Percentiles rank a stretch among this genome's conserved stretches.
phyloP scores from a whole-genome alignment of 2,329 filamentous ascomycete genomes.

The Coniella vitis region DNA sequence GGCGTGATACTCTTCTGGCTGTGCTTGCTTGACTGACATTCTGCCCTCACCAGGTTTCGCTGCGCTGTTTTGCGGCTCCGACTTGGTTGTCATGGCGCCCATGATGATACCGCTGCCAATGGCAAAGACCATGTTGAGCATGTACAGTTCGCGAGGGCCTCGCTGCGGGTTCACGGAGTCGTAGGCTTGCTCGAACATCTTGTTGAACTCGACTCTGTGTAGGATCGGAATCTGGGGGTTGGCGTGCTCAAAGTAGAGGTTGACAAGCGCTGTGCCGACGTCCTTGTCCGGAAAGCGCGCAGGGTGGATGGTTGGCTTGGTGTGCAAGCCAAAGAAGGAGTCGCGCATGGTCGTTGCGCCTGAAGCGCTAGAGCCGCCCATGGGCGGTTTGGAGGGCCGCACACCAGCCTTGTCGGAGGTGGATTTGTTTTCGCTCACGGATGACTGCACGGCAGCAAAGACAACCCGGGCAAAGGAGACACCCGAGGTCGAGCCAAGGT shows the following conservation, averaged over 20 bases:
- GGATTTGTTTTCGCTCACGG: slow-evolving; percentile 57
- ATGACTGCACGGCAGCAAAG: slow-evolving; percentile 82
- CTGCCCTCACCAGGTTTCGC: slow-evolving; percentile 21
- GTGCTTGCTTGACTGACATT: slow-evolving; percentile 44
- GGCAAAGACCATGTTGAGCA: slow-evolving; percentile 94
- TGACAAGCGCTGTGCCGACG: slow-evolving; percentile 64
- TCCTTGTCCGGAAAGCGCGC: slow-evolving; percentile 76
- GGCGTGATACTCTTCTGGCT: slow-evolving; percentile 94
- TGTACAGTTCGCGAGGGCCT: slow-evolving; percentile 77
- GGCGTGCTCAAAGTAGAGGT: slow-evolving; percentile 89
- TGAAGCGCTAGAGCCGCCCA: slow-evolving; percentile 39
- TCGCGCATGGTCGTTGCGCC: slow-evolving; percentile 79
- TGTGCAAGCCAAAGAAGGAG: slow-evolving; percentile 94
- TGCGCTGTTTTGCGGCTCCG: slow-evolving; percentile 12
- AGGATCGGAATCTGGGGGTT: slow-evolving; percentile 94
- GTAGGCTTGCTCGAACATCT: slow-evolving; percentile 79
- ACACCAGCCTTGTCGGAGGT: slow-evolving; percentile 58
- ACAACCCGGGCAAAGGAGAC: slow-evolving; percentile 94
- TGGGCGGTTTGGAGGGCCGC: slow-evolving; percentile 48
- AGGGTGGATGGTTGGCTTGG: slow-evolving; percentile 77
- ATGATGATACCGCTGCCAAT: slow-evolving; percentile 93
- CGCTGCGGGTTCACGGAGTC: slow-evolving; percentile 57
- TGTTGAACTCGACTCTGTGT: slow-evolving; percentile 83
- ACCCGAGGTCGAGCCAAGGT: slow-evolving; percentile 77
- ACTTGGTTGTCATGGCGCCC: slow-evolving; percentile 31